These are phyloP conservation scores for Cyberlindnera euphorbiiphila DNA, from an alignment of 805 yeast genomes.

Conservation along the genomic window DNA sequence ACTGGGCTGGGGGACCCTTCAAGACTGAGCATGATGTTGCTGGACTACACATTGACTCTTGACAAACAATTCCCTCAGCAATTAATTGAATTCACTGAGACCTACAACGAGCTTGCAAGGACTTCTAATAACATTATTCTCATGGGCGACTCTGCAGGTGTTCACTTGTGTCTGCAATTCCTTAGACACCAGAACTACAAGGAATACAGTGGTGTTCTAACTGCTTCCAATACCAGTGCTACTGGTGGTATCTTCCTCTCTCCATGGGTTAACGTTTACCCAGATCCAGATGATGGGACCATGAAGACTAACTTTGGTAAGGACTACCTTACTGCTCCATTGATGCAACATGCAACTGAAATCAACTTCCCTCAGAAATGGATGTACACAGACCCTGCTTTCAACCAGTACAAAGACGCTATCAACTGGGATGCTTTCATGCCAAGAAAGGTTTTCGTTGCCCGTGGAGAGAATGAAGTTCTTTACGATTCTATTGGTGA, in stretches of 20 bases:
- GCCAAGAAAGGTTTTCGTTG: conserved; percentile 2
- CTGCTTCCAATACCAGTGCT: not conserved
- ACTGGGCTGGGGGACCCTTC: conserved; percentile 3
- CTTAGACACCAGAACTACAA: conserved; percentile 6
- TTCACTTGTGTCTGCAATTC: conserved; percentile 22
- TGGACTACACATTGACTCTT: conserved; percentile 29
- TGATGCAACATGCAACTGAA: not conserved
- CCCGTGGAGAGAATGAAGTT: conserved; percentile 11
- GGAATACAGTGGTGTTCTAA: not conserved
- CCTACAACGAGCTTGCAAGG: conserved; percentile 18
- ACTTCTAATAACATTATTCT: conserved; percentile 17
- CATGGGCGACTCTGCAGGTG: conserved; percentile 33
- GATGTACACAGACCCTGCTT: not conserved
- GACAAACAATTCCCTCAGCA: conserved; percentile 25
- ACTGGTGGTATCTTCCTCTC: conserved; percentile 7
- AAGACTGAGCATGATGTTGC: conserved; percentile 21
- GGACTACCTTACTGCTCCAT: not conserved
- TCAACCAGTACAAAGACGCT: conserved; percentile 1
- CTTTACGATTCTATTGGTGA: conserved; percentile 6
- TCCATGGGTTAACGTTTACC: conserved; percentile 14
- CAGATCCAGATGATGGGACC: conserved; percentile 1
- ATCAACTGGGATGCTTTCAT: conserved; percentile 5
- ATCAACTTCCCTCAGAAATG: no score
- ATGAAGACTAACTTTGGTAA: not conserved
- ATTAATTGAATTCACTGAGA: conserved; percentile 21